Base-by-base conservation (phyloP, 1,284 basidiomycete species). In the Pseudozyma tsukubaensis region DNA sequence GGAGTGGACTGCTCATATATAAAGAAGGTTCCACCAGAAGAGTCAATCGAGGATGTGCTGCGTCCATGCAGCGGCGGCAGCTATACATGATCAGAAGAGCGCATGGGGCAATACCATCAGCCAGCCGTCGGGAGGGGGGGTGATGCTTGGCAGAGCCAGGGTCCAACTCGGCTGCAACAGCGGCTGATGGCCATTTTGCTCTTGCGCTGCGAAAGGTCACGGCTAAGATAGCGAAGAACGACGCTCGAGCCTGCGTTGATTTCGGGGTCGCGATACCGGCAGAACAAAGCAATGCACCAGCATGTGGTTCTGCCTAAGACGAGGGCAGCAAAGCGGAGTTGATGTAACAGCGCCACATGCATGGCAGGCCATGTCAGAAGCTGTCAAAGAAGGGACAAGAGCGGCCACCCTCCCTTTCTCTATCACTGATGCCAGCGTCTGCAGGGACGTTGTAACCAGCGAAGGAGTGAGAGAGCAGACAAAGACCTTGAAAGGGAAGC, bases 271-370 rank as follows among this genome's bases (percentile, higher is more conserved):
- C 24, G 24, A 29, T 29, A 29, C 24, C 24, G 24, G 24, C 24
- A 47, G 29, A 29, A 10, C 9, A 21, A 47, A 29, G 24, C 36
- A 40, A 42, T 32, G 48, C 11, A n/a, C 18, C 45, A 29, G 37
- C 37, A 8, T n/a, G 11, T 13, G 37, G 4, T 39, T 8, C 3
- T 13, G 12, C 37, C 4, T 39, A 8, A 39, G 37, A 2, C 8
- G 37, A 39, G n/a, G 24, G n/a, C 18, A 13, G 19, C 51, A 32
- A 18, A 11, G 54, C 54, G 44, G 54, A 56, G 54, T 48, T 48
- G 34, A 18, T 8, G 13, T n/a, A 14, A 32, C 21, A 24, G 14
- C 42, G 54, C 54, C 36, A 44, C 54, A 43, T 48, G 54, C 45
- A 56, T 19, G 45, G 21, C 45, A 56, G 34, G 35, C 35, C 7